Evolutionary conservation across 2,329 filamentous ascomycete genomes (phyloP).

Genomic region (Penicillium paneum): DNA sequence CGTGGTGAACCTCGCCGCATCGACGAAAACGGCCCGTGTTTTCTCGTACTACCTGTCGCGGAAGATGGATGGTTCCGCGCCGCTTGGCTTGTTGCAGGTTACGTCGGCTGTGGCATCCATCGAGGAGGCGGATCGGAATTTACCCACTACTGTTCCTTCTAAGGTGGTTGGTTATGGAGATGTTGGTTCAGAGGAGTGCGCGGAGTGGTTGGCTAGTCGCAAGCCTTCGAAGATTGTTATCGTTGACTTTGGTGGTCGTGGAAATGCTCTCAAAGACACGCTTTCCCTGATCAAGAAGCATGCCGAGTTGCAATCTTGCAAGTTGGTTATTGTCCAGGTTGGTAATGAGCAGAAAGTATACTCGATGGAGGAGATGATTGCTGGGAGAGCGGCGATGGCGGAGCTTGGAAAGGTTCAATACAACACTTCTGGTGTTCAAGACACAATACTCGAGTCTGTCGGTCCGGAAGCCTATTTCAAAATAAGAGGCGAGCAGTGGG

Average conservation of each 20-base stretch:
- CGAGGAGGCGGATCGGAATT: constrained; percentile 2
- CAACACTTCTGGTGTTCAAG: constrained; percentile 15
- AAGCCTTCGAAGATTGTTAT: constrained; percentile 15
- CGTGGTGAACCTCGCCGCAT: constrained; percentile 31
- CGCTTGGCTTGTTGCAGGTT: constrained; percentile 28
- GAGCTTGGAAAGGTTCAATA: constrained; percentile 9
- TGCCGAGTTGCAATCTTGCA: not conserved
- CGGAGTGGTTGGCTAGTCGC: constrained; percentile 9
- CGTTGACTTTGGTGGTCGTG: constrained; percentile 18
- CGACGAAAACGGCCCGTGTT: constrained; percentile 31
- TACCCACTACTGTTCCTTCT: constrained; percentile 1
- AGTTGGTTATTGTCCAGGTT: constrained; percentile 13
- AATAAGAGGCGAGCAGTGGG: not conserved
- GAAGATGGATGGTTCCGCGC: constrained; percentile 12
- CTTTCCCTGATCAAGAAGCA: constrained; percentile 3
- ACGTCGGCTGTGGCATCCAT: constrained; percentile 21
- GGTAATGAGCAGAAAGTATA: constrained; percentile 18
- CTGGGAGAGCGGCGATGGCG: not conserved
- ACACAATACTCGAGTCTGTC: not conserved
- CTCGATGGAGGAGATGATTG: constrained; percentile 2
- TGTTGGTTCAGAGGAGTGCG: not conserved
- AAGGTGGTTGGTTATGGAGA: constrained; percentile 10
- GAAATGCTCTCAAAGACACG: not conserved
- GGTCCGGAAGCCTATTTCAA: constrained; percentile 4
- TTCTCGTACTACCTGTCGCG: constrained; percentile 27